Evolutionary conservation across 495 filamentous ascomycete genomes (phyloP).

Genomic region (Hypoxylon perforatum): DNA sequence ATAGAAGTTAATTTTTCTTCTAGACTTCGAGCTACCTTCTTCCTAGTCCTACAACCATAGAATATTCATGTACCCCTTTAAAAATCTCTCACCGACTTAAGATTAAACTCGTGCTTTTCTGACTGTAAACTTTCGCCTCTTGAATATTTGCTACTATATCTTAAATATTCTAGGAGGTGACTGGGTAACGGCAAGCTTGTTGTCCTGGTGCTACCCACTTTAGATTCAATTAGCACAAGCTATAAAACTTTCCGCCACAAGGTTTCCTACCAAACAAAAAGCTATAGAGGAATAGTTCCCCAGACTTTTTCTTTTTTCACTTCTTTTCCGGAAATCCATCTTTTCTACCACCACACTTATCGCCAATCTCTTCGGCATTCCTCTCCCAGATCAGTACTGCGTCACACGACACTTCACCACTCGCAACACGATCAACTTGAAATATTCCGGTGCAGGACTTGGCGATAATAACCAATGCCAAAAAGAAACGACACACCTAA

Average conservation of each 20-base stretch:
- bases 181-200: no score
- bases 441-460: conserved; percentile 32
- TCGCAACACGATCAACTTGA: conserved; percentile 14
- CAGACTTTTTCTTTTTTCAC: no score
- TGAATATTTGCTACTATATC: not conserved
- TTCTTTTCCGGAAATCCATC: conserved; percentile 5
- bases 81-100: conserved; percentile 2
- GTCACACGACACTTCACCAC: conserved; percentile 28
- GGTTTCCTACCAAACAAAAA: no score
- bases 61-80: not conserved
- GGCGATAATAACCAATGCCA: conserved; percentile 42
- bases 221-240: no score
- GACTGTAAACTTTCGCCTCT: not conserved
- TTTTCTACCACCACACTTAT: not conserved
- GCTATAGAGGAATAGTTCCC: not conserved
- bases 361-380: not conserved
- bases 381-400: conserved; percentile 3
- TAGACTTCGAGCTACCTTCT: conserved; percentile 3
- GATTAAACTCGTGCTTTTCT: not conserved
- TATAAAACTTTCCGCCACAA: no score
- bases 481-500: conserved; percentile 10
- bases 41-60: not conserved
- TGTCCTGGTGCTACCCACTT: not conserved
- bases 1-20: conserved; percentile 11
- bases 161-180: not conserved